These are phyloP conservation scores for Penicillium sp. DNA, from an alignment of 2,329 filamentous ascomycete species.

Conservation along the genomic window DNA sequence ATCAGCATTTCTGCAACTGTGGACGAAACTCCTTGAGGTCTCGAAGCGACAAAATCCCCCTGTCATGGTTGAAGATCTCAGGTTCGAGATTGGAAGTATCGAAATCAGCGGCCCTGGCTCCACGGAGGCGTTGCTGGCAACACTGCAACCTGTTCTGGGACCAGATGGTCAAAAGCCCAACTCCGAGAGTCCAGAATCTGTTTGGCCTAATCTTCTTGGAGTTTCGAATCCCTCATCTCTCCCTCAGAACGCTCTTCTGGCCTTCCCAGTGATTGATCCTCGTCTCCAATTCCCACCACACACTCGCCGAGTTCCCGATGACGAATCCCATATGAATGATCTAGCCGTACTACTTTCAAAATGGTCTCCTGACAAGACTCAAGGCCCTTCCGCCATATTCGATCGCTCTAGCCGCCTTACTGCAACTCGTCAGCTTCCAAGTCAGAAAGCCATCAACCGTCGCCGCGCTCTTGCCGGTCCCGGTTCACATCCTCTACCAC, in stretches of 20 bases:
- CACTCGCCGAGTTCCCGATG: constrained; percentile 42
- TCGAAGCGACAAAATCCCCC: constrained; percentile 58
- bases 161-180: constrained; percentile 15
- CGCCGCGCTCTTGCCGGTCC: constrained; percentile 60
- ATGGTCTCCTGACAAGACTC: constrained; percentile 60
- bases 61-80: constrained; percentile 59
- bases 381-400: constrained; percentile 55
- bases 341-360: constrained; percentile 57
- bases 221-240: constrained; percentile 65
- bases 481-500: constrained; percentile 56
- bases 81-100: constrained; percentile 68
- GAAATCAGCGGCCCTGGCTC: constrained; percentile 67
- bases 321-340: constrained; percentile 32
- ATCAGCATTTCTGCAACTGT: constrained; percentile 61
- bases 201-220: constrained; percentile 41
- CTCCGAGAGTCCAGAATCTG: constrained; percentile 31
- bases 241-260: constrained; percentile 63
- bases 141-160: constrained; percentile 50
- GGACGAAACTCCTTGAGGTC: constrained; percentile 55
- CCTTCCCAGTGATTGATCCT: constrained; percentile 71
- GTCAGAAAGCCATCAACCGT: constrained; percentile 73
- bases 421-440: constrained; percentile 61
- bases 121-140: constrained; percentile 67
- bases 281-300: constrained; percentile 70
- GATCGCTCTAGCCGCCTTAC: constrained; percentile 59